Conservation (phyloP, 495 filamentous ascomycete genomes). For the Penicillium cosmopolitanum region DNA sequence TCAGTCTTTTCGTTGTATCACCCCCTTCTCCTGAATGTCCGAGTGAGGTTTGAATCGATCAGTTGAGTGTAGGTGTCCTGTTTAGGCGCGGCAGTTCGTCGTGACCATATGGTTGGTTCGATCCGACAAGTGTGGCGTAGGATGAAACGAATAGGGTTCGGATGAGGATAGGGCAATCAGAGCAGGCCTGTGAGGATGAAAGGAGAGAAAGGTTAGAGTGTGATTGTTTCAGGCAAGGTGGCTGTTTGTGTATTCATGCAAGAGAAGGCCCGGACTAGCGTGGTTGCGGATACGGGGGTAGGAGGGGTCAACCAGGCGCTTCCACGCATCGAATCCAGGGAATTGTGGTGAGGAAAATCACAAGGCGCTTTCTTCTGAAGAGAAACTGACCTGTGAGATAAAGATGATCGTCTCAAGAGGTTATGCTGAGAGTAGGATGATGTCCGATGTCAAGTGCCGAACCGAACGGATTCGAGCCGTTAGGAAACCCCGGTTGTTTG, state of each 20-base stretch:
- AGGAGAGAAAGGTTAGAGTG: slow-evolving; percentile 9
- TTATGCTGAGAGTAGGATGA: slow-evolving; percentile 5
- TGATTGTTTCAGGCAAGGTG: slow-evolving; percentile 3
- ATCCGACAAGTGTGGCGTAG: not conserved
- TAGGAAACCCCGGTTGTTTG: not conserved
- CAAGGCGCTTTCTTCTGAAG: not conserved
- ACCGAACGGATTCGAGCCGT: not conserved
- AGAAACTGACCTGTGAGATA: not conserved
- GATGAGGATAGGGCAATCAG: not conserved
- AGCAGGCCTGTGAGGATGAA: not conserved
- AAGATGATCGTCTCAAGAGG: not conserved
- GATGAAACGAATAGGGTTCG: not conserved
- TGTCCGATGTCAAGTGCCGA: not conserved
- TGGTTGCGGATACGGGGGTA: slow-evolving; percentile 18
- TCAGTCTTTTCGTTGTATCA: not conserved
- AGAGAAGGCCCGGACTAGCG: not conserved
- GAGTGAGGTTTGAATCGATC: slow-evolving; percentile 13
- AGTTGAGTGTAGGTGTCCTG: slow-evolving; percentile 12
- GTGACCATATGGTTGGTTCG: slow-evolving; percentile 21
- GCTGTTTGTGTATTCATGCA: slow-evolving; percentile 4
- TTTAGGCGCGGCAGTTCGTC: slow-evolving; percentile 17
- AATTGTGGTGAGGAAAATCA: slow-evolving; percentile 7
- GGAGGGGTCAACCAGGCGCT: slow-evolving; percentile 31
- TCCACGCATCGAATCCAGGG: slow-evolving; percentile 5
- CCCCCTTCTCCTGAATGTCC: slow-evolving; percentile 20